A percentile compares a stretch with the other conserved stretches of the same genome.
phyloP scores from a whole-genome alignment of 768 basidiomycete species.

The Lentinula detonsa region DNA sequence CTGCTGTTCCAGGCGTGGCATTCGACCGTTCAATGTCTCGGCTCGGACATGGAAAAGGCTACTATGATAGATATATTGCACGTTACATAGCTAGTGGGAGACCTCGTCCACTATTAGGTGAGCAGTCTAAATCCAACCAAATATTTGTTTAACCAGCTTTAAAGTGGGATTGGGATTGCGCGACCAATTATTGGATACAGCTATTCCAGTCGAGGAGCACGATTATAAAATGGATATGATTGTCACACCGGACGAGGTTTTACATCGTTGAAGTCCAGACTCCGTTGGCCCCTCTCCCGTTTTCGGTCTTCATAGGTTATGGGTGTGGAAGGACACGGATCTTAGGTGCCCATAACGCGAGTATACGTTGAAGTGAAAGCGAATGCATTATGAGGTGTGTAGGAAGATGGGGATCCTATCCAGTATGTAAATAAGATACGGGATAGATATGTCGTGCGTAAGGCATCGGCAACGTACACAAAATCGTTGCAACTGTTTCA shows the following conservation, averaged over 20 bases:
- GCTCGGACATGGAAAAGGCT: constrained; percentile 79
- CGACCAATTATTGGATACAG: constrained; percentile 51
- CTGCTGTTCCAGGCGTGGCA: constrained; percentile 48
- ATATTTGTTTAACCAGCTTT: constrained; percentile 7
- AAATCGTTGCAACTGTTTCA: too few species aligned
- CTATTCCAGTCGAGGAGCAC: constrained; percentile 46
- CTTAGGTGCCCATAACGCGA: too few species aligned
- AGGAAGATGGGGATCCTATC: too few species aligned
- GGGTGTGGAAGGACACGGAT: neutral
- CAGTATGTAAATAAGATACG: too few species aligned
- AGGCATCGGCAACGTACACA: too few species aligned
- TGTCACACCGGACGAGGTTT: constrained; percentile 37
- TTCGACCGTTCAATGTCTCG: constrained; percentile 66
- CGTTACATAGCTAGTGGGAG: constrained; percentile 40
- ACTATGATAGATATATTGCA: constrained; percentile 71
- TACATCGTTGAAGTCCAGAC: neutral
- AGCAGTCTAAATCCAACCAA: constrained; percentile 10
- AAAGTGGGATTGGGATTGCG: constrained; percentile 61
- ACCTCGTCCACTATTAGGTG: constrained; percentile 55
- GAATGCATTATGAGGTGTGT: too few species aligned
- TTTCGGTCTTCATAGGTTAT: neutral
- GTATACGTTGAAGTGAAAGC: too few species aligned
- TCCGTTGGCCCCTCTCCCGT: neutral
- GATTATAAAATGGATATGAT: constrained; percentile 66
- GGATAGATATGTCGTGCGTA: too few species aligned